Conservation (phyloP, 768 basidiomycete species). For the Leccinum ochraceum region DNA sequence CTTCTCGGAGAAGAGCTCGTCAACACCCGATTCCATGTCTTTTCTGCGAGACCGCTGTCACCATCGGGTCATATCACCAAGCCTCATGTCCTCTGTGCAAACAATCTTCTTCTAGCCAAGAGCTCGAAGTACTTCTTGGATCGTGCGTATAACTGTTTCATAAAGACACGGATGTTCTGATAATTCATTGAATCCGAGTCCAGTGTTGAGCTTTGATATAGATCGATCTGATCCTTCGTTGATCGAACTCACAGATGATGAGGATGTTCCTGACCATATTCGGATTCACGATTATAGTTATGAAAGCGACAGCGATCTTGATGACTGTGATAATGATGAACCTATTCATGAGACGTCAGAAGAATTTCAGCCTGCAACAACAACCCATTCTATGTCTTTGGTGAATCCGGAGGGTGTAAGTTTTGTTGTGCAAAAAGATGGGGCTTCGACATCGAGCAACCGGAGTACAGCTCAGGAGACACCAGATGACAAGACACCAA, state of each 20-base stretch:
- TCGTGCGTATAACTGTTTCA: neutral
- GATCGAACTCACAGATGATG: neutral
- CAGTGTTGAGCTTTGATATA: neutral
- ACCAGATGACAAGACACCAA: too few relatives aligned
- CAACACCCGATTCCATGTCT: neutral
- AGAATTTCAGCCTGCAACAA: neutral
- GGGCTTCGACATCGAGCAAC: too few relatives aligned
- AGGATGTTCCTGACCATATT: neutral
- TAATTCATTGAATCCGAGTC: neutral
- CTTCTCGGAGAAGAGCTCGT: neutral
- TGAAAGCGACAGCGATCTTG: neutral
- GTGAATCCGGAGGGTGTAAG: too few relatives aligned
- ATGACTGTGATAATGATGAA: neutral
- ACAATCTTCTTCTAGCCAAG: neutral
- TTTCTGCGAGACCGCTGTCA: neutral
- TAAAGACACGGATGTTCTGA: neutral
- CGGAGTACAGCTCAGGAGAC: too few relatives aligned
- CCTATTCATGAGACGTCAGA: neutral
- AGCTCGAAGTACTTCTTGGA: neutral
- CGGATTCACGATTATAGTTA: neutral
- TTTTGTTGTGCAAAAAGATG: too few relatives aligned
- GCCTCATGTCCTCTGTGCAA: neutral
- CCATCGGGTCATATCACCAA: neutral
- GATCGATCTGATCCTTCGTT: neutral
- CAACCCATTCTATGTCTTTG: too few relatives aligned